These are phyloP conservation scores for Leptomonas seymouri DNA, from an alignment of 208 protist species.

Conservation along the genomic window DNA sequence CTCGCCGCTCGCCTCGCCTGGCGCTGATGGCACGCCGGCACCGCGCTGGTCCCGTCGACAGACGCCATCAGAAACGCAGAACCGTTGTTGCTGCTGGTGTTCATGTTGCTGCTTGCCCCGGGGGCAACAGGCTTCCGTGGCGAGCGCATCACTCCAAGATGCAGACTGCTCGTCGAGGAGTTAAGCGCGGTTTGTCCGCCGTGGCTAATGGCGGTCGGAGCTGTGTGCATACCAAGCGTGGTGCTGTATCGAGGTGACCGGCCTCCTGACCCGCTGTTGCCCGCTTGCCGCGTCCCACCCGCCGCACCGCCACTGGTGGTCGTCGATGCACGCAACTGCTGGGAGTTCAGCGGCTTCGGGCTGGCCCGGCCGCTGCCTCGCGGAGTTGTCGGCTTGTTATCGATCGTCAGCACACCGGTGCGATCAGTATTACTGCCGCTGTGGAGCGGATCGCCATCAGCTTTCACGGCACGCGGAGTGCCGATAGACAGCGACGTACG, in stretches of 20 bases:
- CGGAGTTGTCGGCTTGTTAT: conserved; percentile 5
- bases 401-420: background rate
- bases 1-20: background rate
- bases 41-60: background rate
- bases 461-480: background rate
- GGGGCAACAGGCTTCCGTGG: conserved; percentile 12
- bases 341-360: conserved; percentile 15
- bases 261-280: background rate
- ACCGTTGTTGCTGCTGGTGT: conserved; percentile 3
- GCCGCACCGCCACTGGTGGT: background rate
- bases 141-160: conserved; percentile 21
- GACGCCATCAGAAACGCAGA: conserved; percentile 8
- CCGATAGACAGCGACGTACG: background rate
- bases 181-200: conserved; percentile 4
- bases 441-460: background rate
- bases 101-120: background rate
- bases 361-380: conserved; percentile 6
- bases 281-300: background rate
- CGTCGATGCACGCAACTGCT: background rate
- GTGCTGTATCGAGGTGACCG: conserved; percentile 2
- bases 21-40: background rate
- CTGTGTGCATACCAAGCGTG: background rate
- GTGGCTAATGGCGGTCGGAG: background rate
- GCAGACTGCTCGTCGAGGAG: conserved; percentile 14
- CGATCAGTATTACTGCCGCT: background rate